phyloP scores from a whole-genome alignment of 768 basidiomycete genomes.

The Chalciporus piperatus region DNA sequence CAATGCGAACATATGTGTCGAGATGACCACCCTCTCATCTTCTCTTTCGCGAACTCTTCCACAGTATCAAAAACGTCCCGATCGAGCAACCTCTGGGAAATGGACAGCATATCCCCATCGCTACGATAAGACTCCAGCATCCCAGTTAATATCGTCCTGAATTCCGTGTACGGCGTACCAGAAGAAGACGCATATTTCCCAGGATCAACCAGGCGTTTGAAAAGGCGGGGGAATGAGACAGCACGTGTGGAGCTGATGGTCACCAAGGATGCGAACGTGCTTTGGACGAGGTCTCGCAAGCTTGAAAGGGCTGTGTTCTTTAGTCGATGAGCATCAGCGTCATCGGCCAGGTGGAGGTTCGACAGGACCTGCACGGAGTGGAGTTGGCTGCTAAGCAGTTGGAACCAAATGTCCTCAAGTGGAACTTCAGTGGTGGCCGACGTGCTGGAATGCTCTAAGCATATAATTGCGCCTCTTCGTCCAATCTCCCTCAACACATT shows the following conservation, averaged over 20 bases:
- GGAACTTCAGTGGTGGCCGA: slow-evolving; percentile 40
- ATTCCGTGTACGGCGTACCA: slow-evolving; percentile 81
- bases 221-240: slow-evolving; percentile 88
- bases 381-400: slow-evolving; percentile 78
- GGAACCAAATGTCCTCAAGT: slow-evolving; percentile 88
- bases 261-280: slow-evolving; percentile 79
- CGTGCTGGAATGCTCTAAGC: slow-evolving; percentile 60
- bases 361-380: slow-evolving; percentile 72
- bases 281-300: slow-evolving; percentile 75
- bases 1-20: slow-evolving; percentile 51
- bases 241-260: slow-evolving; percentile 76
- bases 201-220: slow-evolving; percentile 86
- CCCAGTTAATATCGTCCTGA: slow-evolving; percentile 85
- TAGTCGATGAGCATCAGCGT: slow-evolving; percentile 16
- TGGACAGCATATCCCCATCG: slow-evolving; percentile 85
- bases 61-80: slow-evolving; percentile 79
- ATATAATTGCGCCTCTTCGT: slow-evolving; percentile 62
- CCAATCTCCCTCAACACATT: slow-evolving; percentile 57
- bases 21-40: slow-evolving; percentile 61
- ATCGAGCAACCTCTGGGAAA: slow-evolving; percentile 78
- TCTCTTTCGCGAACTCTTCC: slow-evolving; percentile 55
- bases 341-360: slow-evolving; percentile 32
- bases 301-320: slow-evolving; percentile 37
- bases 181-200: slow-evolving; percentile 50
- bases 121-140: slow-evolving; percentile 94